Percentiles rank a stretch among this genome's conserved stretches.
Evolutionary conservation across 306 rosid genomes (phyloP).

Genomic region (Sindora glabra): DNA sequence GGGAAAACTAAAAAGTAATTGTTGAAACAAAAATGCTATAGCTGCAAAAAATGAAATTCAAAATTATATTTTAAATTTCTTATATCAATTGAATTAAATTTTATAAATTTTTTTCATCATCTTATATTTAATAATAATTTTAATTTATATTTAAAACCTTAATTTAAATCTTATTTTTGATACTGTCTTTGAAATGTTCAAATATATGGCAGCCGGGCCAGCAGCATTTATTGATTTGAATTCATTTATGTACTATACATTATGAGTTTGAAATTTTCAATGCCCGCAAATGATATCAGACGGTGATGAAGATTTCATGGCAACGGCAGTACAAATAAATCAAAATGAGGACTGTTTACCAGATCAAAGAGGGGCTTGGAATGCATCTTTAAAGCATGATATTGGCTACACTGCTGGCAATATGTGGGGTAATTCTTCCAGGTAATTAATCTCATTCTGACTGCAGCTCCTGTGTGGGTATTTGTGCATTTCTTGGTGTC

Average conservation of each 20-base stretch:
- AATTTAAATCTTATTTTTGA: too few relatives aligned
- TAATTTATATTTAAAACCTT: too few relatives aligned
- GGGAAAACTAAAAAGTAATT: too few relatives aligned
- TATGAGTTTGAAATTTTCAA: background rate
- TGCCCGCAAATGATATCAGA: slow-evolving; percentile 29
- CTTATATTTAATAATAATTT: too few relatives aligned
- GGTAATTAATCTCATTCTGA: slow-evolving; percentile 32
- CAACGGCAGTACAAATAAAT: slow-evolving; percentile 31
- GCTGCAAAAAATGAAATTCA: too few relatives aligned
- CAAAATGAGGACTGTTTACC: slow-evolving; percentile 39
- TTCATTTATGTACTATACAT: background rate
- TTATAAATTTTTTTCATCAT: too few relatives aligned
- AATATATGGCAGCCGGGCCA: too few relatives aligned
- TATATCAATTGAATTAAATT: too few relatives aligned
- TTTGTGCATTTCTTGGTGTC: background rate
- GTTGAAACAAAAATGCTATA: too few relatives aligned
- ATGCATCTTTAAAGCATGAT: slow-evolving; percentile 40
- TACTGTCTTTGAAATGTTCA: too few relatives aligned
- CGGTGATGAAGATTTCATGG: slow-evolving; percentile 72
- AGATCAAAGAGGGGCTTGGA: slow-evolving; percentile 35
- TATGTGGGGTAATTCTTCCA: slow-evolving; percentile 59
- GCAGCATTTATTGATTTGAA: too few relatives aligned
- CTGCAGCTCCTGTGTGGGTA: background rate
- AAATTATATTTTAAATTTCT: too few relatives aligned
- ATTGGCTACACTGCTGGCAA: slow-evolving; percentile 36